Conservation (phyloP, 106 monocot genomes). For the Amphibolis antarctica region DNA sequence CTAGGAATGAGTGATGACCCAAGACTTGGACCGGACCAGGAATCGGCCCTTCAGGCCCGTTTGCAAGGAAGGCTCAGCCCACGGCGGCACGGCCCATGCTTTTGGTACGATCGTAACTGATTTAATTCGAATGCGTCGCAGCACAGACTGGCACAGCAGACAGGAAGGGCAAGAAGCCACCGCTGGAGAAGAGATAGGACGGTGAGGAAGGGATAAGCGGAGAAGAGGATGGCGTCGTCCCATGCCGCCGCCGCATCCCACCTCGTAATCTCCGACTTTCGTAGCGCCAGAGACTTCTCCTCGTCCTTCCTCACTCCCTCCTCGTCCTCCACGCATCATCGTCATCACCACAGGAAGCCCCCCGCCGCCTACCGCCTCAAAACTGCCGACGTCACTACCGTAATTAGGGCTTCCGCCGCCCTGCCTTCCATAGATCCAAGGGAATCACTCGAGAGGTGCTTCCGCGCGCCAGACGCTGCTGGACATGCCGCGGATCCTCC, state of each 20-base stretch:
- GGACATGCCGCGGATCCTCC: not conserved
- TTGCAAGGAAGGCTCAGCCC: too few relatives aligned
- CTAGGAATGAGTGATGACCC: too few relatives aligned
- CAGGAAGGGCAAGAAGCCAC: too few relatives aligned
- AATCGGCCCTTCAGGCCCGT: too few relatives aligned
- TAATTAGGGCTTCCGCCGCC: conserved; percentile 2
- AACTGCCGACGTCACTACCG: not conserved
- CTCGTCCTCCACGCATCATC: conserved; percentile 29
- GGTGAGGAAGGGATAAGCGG: not conserved
- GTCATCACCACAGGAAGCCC: conserved; percentile 1
- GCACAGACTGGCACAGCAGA: too few relatives aligned
- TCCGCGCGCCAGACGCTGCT: conserved; percentile 13
- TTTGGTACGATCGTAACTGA: too few relatives aligned
- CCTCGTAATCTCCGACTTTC: conserved; percentile 84
- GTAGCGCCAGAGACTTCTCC: conserved; percentile 47
- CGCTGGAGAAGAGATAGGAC: too few relatives aligned
- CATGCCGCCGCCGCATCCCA: conserved; percentile 87
- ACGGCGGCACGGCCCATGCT: too few relatives aligned
- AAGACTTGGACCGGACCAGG: too few relatives aligned
- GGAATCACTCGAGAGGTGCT: conserved; percentile 57
- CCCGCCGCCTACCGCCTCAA: not conserved
- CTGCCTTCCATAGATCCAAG: conserved; percentile 15
- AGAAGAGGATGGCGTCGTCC: conserved; percentile 21
- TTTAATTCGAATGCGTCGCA: too few relatives aligned
- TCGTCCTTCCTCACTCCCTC: conserved; percentile 39